A percentile compares a stretch with the other conserved stretches of the same genome.
These are phyloP conservation scores for Termitomyces sp. DNA, from an alignment of 768 basidiomycete genomes.

Conservation along the genomic window DNA sequence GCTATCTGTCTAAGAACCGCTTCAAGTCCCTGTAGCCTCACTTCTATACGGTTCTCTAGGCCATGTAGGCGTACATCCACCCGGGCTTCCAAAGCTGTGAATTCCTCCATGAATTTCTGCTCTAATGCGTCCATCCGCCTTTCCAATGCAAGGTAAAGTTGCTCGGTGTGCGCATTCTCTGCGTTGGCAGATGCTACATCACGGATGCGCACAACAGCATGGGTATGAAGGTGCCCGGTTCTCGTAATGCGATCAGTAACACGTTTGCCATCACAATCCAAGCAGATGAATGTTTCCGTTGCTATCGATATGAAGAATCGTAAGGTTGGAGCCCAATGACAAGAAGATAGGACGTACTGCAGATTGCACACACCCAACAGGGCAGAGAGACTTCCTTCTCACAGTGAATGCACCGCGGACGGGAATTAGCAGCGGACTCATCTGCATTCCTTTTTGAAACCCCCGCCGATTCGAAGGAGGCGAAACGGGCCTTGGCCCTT, in stretches of 20 bases:
- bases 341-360: slow-evolving; percentile 6
- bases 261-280: slow-evolving; percentile 24
- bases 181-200: slow-evolving; percentile 17
- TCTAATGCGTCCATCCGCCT: slow-evolving; percentile 26
- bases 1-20: slow-evolving; percentile 20
- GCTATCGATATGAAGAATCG: slow-evolving; percentile 15
- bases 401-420: slow-evolving; percentile 13
- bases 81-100: slow-evolving; percentile 23
- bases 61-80: slow-evolving; percentile 14
- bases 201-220: slow-evolving; percentile 27
- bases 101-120: slow-evolving; percentile 23
- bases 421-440: background rate
- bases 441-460: slow-evolving; percentile 1
- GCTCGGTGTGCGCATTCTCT: slow-evolving; percentile 22
- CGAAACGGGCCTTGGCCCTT: slow-evolving; percentile 23
- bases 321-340: background rate
- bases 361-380: slow-evolving; percentile 20
- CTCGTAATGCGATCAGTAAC: background rate
- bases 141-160: slow-evolving; percentile 24
- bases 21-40: slow-evolving; percentile 18
- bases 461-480: slow-evolving; percentile 18
- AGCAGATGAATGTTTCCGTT: slow-evolving; percentile 29
- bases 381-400: slow-evolving; percentile 13
- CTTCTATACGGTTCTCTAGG: slow-evolving; percentile 10
- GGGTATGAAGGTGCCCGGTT: slow-evolving; percentile 14